Evolutionary conservation across 2,329 filamentous ascomycete genomes (phyloP), one percentile per base, ranked within the genome.

Genomic region (Calonectria hongkongensis): DNA sequence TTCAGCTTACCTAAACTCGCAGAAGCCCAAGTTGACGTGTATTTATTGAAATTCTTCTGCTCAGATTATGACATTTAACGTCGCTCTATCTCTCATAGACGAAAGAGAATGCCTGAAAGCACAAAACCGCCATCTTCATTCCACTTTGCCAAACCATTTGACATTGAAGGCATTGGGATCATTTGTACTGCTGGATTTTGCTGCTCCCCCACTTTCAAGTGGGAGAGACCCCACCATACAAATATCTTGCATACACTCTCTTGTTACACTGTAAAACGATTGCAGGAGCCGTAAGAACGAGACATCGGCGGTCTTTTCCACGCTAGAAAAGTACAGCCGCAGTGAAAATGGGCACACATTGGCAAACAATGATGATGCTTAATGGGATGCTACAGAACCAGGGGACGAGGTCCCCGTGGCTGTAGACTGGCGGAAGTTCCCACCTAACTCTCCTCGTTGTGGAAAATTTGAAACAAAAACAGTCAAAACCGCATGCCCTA

Each of bases 221-320:
- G 50, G 50, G 50, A 54, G 18, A 54, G 50, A 13, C 50, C 50
- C 30, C 28, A 54, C 50, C 50, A 54, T 18, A 54, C 50, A n/a
- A 54, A 54, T 54, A 54, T 54, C 50, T 28, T 18, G 18, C 4
- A n/a, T 28, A 54, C 10, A 54, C 50, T 18, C 50, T 54, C 28
- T 36, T 54, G 36, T 54, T 28, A 18, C 36, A 54, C 50, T 54
- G 50, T 54, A 54, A 54, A 54, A 54, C 50, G 50, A 33, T 54
- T n/a, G 50, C 50, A 36, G 50, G 36, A n/a, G 50, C 50, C 28
- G n/a, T 54, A 33, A 36, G 21, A 54, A n/a, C 21, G 28, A 54
- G 50, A 13, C 50, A 0, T 54, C 50, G 50, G 50, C 28, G 15
- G 50, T 54, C 16, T 18, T 33, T 54, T 28, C 36, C 16, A 28